Percentiles rank a stretch among this genome's conserved stretches.
phyloP scores from a whole-genome alignment of 2,329 filamentous ascomycete species.

The Cryphonectria parasitica region DNA sequence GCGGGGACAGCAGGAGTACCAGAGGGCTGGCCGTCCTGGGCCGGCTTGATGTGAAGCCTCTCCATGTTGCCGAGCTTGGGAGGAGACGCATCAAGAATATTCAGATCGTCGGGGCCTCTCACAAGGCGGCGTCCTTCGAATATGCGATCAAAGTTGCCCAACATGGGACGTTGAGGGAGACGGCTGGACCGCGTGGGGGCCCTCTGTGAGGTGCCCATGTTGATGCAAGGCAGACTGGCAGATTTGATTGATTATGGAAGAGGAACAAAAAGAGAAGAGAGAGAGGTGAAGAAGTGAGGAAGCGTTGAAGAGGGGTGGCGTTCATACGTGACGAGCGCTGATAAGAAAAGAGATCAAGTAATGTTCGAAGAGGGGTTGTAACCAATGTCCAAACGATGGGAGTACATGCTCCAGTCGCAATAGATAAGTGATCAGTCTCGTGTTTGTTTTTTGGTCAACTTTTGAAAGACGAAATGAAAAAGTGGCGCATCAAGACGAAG shows the following conservation, averaged over 20 bases:
- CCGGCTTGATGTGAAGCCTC: neutral
- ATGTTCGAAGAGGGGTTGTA: neutral
- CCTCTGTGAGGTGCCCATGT: neutral
- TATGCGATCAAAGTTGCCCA: neutral
- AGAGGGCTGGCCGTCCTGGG: neutral
- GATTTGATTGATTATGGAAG: neutral
- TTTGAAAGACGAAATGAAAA: neutral
- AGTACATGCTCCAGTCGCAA: neutral
- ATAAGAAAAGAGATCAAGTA: neutral
- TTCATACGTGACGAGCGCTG: neutral
- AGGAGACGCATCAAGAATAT: conserved; percentile 15
- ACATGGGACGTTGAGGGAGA: neutral
- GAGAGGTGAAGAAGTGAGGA: neutral
- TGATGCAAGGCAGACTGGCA: neutral
- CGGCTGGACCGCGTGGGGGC: neutral
- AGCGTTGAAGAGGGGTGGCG: neutral
- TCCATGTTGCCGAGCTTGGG: conserved; percentile 26
- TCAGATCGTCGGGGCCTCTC: neutral
- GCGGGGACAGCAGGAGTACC: neutral
- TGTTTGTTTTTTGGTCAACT: neutral
- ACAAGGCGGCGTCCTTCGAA: neutral
- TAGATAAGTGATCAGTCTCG: too few species aligned
- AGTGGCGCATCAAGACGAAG: neutral
- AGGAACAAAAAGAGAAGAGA: neutral
- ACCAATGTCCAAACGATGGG: neutral